Percentiles rank a stretch among this genome's conserved stretches.
phyloP scores from a whole-genome alignment of 352 stramenopile species.

The Phytophthora syringae region DNA sequence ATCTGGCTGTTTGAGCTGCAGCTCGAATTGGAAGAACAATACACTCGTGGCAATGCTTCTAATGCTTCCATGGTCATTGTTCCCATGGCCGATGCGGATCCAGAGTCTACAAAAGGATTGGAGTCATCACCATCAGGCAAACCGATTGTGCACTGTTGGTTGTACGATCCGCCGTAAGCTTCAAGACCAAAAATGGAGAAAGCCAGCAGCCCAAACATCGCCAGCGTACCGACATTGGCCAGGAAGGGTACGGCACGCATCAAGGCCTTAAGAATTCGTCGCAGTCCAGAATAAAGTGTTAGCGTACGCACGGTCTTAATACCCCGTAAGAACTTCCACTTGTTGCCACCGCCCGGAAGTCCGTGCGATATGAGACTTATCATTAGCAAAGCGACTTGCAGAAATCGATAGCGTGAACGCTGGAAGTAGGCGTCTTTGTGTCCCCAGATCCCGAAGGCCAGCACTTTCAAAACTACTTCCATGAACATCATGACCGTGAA shows the following conservation, averaged over 20 bases:
- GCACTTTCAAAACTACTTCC: slow-evolving; percentile 64
- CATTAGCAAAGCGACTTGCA: slow-evolving; percentile 60
- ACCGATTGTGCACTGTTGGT: slow-evolving; percentile 53
- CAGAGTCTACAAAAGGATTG: slow-evolving; percentile 6
- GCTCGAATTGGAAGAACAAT: slow-evolving; percentile 52
- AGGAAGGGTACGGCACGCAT: slow-evolving; percentile 74
- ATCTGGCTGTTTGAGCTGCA: slow-evolving; percentile 46
- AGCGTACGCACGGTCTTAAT: slow-evolving; percentile 75
- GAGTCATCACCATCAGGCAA: background rate
- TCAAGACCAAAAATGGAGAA: slow-evolving; percentile 85
- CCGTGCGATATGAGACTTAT: slow-evolving; percentile 62
- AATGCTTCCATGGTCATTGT: slow-evolving; percentile 28
- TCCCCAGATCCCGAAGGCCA: slow-evolving; percentile 56
- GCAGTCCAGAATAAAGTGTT: slow-evolving; percentile 67
- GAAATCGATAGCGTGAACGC: slow-evolving; percentile 49
- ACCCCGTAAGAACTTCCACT: slow-evolving; percentile 62
- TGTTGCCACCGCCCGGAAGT: slow-evolving; percentile 12
- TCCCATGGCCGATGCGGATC: slow-evolving; percentile 7
- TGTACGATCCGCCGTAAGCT: slow-evolving; percentile 61
- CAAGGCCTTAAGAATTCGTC: slow-evolving; percentile 73
- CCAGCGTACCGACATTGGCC: slow-evolving; percentile 74
- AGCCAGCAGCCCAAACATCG: slow-evolving; percentile 76
- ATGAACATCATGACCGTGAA: slow-evolving; percentile 70
- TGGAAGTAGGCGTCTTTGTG: slow-evolving; percentile 59
- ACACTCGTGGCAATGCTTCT: slow-evolving; percentile 54